Percentiles rank a stretch among this genome's conserved stretches.
phyloP scores from a whole-genome alignment of 257 asterid genomes.

The Knoxia roxburghii region DNA sequence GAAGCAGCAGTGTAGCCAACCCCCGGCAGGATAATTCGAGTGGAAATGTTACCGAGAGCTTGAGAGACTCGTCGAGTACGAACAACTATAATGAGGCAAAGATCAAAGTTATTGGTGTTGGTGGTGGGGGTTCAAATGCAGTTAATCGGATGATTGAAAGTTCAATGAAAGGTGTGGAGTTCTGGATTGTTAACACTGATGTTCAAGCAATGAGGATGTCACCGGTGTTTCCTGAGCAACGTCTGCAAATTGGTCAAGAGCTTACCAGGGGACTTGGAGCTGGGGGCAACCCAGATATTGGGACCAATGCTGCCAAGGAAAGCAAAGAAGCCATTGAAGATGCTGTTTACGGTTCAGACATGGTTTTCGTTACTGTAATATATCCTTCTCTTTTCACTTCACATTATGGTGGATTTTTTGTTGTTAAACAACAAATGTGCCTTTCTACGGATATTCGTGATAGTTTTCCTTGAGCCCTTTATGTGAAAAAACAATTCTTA shows the following conservation, averaged over 20 bases:
- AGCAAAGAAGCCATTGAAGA: slow-evolving; percentile 76
- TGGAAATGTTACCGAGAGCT: slow-evolving; percentile 49
- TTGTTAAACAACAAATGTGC: background rate
- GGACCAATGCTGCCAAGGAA: slow-evolving; percentile 88
- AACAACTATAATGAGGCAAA: slow-evolving; percentile 68
- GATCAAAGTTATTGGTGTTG: slow-evolving; percentile 93
- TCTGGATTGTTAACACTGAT: slow-evolving; percentile 95
- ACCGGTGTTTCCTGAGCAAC: slow-evolving; percentile 57
- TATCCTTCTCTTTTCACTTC: background rate
- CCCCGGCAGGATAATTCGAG: slow-evolving; percentile 45
- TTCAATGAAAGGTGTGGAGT: slow-evolving; percentile 87
- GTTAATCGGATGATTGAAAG: slow-evolving; percentile 97
- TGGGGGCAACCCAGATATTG: slow-evolving; percentile 96
- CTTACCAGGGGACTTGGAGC: slow-evolving; percentile 97
- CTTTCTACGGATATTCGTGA: background rate
- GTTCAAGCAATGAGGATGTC: slow-evolving; percentile 90
- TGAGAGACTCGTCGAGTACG: slow-evolving; percentile 36
- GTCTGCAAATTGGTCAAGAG: slow-evolving; percentile 87
- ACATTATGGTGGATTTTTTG: slow-evolving; percentile 1
- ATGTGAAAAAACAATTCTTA: background rate
- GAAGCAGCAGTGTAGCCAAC: slow-evolving; percentile 32
- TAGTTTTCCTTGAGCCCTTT: background rate
- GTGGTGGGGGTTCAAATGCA: slow-evolving; percentile 98
- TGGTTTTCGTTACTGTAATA: slow-evolving; percentile 54
- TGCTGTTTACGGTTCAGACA: slow-evolving; percentile 57